These are phyloP conservation scores for Neofusicoccum cordaticola DNA, from an alignment of 2,329 filamentous ascomycete genomes.

Conservation along the genomic window DNA sequence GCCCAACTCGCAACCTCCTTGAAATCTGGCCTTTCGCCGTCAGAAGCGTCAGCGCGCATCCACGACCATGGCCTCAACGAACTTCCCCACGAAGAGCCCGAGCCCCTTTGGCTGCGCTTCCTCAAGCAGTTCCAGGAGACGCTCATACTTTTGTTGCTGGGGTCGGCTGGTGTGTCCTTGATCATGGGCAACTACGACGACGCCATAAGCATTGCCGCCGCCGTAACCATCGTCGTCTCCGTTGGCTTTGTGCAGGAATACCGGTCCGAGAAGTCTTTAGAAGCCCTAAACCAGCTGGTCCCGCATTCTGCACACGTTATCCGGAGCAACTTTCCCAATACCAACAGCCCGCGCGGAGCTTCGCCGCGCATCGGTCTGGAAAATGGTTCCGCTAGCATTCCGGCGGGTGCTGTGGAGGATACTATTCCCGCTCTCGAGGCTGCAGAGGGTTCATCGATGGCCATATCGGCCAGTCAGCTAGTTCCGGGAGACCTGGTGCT, in stretches of 20 bases:
- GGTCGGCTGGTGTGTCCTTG: conserved; percentile 82
- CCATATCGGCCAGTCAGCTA: conserved; percentile 80
- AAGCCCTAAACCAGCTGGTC: conserved; percentile 88
- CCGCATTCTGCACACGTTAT: conserved; percentile 97
- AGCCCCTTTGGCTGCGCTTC: conserved; percentile 93
- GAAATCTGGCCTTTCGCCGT: conserved; percentile 72
- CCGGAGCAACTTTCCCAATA: conserved; percentile 47
- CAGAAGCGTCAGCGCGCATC: conserved; percentile 76
- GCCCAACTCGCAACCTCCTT: conserved; percentile 78
- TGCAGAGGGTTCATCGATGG: conserved; percentile 72
- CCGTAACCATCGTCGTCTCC: conserved; percentile 93
- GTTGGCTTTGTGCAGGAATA: conserved; percentile 98
- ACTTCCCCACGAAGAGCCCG: conserved; percentile 87
- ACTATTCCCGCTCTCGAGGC: conserved; percentile 61
- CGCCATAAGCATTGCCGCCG: conserved; percentile 90
- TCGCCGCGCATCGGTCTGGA: neutral
- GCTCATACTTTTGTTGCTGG: conserved; percentile 85
- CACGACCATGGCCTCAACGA: conserved; percentile 86
- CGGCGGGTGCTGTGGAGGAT: conserved; percentile 43
- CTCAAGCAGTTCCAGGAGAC: conserved; percentile 96
- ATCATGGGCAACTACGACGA: conserved; percentile 93
- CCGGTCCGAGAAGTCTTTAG: conserved; percentile 92
- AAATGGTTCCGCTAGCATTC: conserved; percentile 22
- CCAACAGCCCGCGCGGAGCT: neutral
- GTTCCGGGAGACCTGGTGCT: conserved; percentile 91